phyloP scores from a whole-genome alignment of 768 basidiomycete species.

The Dictyophora rubrovolvata region DNA sequence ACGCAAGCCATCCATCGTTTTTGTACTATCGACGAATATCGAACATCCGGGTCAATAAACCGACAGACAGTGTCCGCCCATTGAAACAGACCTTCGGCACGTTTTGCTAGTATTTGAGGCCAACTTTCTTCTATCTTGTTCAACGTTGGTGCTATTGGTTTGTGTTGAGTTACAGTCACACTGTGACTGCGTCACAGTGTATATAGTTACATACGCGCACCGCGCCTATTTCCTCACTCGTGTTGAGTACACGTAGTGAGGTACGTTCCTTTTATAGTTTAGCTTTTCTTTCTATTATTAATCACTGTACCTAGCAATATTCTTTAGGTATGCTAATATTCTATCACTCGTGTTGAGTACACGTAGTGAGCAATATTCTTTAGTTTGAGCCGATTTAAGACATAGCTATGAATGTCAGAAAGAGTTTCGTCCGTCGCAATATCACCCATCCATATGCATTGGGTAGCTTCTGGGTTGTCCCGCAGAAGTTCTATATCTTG shows the following conservation, averaged over 20 bases:
- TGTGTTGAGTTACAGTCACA: too few relatives aligned
- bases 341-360: too few relatives aligned
- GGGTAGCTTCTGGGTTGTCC: background rate
- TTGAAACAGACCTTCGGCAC: slow-evolving; percentile 15
- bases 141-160: background rate
- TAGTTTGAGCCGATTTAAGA: background rate
- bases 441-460: background rate
- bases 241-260: too few relatives aligned
- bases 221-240: too few relatives aligned
- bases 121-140: background rate
- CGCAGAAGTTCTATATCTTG: background rate
- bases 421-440: background rate
- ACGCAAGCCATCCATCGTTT: background rate
- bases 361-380: too few relatives aligned
- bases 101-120: background rate
- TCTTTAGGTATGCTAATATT: too few relatives aligned
- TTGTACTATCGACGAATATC: background rate
- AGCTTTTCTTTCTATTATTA: too few relatives aligned
- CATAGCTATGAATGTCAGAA: background rate
- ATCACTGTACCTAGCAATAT: too few relatives aligned
- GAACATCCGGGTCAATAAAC: slow-evolving; percentile 12
- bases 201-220: too few relatives aligned
- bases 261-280: too few relatives aligned
- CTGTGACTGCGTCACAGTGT: too few relatives aligned
- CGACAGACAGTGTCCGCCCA: slow-evolving; percentile 21